A percentile compares a stretch with the other conserved stretches of the same genome.
phyloP scores from a whole-genome alignment of 108 stramenopile species.

The Thalassiosira profunda region DNA sequence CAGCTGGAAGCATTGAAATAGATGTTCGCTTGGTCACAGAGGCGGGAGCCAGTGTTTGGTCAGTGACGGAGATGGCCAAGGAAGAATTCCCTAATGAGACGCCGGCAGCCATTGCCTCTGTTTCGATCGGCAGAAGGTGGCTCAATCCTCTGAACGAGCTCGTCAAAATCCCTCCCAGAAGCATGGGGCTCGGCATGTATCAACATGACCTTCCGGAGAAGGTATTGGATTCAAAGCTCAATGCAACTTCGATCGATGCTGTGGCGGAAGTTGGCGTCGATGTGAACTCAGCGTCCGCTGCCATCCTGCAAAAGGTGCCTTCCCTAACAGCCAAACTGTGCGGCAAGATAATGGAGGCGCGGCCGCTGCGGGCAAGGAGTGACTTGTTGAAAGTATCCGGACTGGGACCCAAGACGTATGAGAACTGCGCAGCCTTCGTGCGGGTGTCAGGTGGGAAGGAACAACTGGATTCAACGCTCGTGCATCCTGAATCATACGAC shows the following conservation, averaged over 20 bases:
- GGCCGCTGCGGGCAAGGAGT: constrained; percentile 49
- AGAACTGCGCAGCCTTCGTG: constrained; percentile 69
- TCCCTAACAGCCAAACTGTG: constrained; percentile 49
- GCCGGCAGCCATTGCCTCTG: constrained; percentile 58
- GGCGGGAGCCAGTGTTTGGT: constrained; percentile 85
- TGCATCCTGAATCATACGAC: constrained; percentile 73
- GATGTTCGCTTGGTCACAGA: constrained; percentile 67
- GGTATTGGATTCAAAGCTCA: constrained; percentile 59
- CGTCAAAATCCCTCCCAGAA: constrained; percentile 66
- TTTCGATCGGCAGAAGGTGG: constrained; percentile 67
- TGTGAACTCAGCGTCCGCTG: constrained; percentile 48
- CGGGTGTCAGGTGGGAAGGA: constrained; percentile 51
- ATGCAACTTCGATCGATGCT: constrained; percentile 50
- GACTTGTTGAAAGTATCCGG: constrained; percentile 62
- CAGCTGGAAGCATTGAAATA: constrained; percentile 17
- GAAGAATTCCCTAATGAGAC: constrained; percentile 59
- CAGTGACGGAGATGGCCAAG: constrained; percentile 57
- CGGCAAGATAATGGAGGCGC: constrained; percentile 40
- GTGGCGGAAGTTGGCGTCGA: constrained; percentile 72
- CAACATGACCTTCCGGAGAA: constrained; percentile 72
- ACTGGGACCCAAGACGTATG: constrained; percentile 66
- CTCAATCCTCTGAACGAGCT: constrained; percentile 70
- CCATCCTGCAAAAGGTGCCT: constrained; percentile 64
- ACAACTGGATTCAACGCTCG: constrained; percentile 58
- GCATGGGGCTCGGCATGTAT: constrained; percentile 77